phyloP scores from a whole-genome alignment of 2,329 filamentous ascomycete genomes.

The Botrytis squamosa region DNA sequence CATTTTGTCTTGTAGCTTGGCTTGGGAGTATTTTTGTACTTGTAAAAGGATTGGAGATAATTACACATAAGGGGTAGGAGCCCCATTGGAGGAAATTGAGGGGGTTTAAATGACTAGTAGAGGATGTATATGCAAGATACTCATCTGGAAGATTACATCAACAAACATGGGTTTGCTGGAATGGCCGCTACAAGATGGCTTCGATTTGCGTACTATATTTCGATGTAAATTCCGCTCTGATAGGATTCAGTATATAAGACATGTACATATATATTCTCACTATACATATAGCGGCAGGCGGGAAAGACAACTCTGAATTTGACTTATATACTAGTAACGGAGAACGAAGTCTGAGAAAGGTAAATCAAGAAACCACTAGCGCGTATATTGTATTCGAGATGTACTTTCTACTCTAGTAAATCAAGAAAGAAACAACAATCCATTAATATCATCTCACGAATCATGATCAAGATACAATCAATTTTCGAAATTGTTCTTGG shows the following conservation, averaged over 20 bases:
- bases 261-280: neutral
- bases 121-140: neutral
- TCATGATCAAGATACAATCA: neutral
- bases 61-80: neutral
- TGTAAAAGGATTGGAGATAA: neutral
- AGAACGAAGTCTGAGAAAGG: too few species aligned
- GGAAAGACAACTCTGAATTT: too few species aligned
- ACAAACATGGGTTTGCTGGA: neutral
- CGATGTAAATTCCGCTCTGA: neutral
- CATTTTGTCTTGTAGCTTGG: neutral
- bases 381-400: neutral
- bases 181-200: neutral
- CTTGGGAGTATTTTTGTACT: neutral
- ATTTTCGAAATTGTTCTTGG: neutral
- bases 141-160: neutral
- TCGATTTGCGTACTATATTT: neutral
- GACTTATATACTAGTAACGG: too few species aligned
- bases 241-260: neutral
- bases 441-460: neutral
- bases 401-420: neutral
- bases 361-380: too few species aligned
- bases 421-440: neutral
- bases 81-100: neutral
- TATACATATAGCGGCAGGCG: neutral
- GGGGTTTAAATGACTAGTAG: neutral